Evolutionary conservation across 1,284 basidiomycete genomes (phyloP).

Genomic region (Leccinum subspadiceum): DNA sequence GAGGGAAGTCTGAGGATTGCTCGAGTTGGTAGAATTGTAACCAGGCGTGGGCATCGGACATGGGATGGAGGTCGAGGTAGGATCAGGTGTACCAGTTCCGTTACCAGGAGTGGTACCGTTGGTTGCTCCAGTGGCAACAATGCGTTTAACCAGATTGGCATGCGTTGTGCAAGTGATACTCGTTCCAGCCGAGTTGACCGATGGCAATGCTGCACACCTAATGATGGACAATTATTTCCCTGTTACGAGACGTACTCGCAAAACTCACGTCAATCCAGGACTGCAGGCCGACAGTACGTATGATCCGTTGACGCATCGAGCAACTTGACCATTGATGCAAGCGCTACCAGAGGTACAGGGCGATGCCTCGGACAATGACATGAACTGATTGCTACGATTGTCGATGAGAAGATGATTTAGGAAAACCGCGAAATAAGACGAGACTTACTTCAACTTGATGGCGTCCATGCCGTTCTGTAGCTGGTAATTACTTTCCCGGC

Average conservation of each 20-base stretch:
- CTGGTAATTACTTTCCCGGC: constrained; percentile 28
- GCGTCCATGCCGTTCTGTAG: constrained; percentile 55
- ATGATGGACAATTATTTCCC: background rate
- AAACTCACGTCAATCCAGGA: constrained; percentile 42
- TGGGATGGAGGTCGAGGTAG: background rate
- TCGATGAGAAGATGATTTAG: background rate
- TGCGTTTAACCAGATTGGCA: constrained; percentile 39
- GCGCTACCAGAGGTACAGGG: constrained; percentile 43
- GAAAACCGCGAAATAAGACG: background rate
- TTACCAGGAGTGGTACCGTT: constrained; percentile 16
- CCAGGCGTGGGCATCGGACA: background rate
- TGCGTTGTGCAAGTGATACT: constrained; percentile 30
- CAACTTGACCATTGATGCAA: constrained; percentile 46
- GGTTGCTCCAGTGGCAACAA: constrained; percentile 39
- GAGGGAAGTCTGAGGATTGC: constrained; percentile 38
- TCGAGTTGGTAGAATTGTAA: constrained; percentile 22
- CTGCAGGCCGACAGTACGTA: constrained; percentile 45
- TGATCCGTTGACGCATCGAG: constrained; percentile 49
- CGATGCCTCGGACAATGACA: background rate
- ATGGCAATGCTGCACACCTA: background rate
- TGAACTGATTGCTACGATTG: constrained; percentile 18
- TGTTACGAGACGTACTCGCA: background rate
- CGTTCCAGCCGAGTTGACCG: background rate
- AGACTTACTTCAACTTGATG: constrained; percentile 50
- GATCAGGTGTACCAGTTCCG: background rate